Conservation (phyloP, 805 yeast species). For the Pichia nakasei region DNA sequence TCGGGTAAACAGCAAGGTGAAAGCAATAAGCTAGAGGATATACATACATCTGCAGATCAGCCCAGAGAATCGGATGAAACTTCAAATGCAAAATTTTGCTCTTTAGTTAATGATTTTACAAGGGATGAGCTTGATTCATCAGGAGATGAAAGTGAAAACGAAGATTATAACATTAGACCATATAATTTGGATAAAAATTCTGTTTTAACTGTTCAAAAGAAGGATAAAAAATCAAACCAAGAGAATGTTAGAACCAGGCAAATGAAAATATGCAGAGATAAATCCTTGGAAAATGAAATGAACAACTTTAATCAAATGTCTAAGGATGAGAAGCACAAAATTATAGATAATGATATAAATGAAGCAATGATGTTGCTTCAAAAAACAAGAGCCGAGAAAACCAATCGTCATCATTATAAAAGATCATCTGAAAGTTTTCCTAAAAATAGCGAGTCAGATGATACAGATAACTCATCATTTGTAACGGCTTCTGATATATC, state of each 20-base stretch:
- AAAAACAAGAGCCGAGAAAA: neutral
- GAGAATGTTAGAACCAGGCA: neutral
- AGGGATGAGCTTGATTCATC: neutral
- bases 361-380: conserved; percentile 2
- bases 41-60: neutral
- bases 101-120: neutral
- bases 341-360: conserved; percentile 4
- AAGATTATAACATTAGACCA: neutral
- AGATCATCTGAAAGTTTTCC: no score
- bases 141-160: neutral
- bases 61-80: conserved; percentile 1
- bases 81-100: neutral
- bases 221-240: neutral
- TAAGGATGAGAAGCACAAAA: conserved; percentile 1
- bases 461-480: conserved; percentile 1
- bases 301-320: neutral
- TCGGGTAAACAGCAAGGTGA: no score
- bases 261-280: no score
- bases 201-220: no score
- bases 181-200: neutral
- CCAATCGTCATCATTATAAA: no score
- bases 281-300: neutral
- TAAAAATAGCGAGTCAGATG: neutral
- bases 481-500: conserved; percentile 1
- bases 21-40: no score